Percentiles rank a stretch among this genome's conserved stretches.
phyloP scores from a whole-genome alignment of 495 filamentous ascomycete species.

The Penicillium daleae region DNA sequence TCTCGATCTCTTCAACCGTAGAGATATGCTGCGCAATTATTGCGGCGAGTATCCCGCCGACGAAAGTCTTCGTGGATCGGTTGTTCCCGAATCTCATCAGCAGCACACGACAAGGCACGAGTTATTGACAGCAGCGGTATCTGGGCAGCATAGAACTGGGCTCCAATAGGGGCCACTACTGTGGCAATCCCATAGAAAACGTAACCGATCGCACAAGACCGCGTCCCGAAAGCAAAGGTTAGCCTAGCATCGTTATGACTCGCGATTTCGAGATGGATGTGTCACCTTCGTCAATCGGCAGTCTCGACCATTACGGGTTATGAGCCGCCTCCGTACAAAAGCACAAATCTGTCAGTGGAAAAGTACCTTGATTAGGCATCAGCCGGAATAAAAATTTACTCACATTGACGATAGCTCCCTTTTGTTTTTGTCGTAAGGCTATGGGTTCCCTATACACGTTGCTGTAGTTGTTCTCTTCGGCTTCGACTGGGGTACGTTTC shows the following conservation, averaged over 20 bases:
- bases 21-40: conserved; percentile 20
- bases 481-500: no score
- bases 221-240: background rate
- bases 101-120: background rate
- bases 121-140: background rate
- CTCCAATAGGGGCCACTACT: background rate
- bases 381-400: no score
- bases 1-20: conserved; percentile 16
- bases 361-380: no score
- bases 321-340: no score
- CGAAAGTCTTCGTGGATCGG: background rate
- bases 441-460: no score
- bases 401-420: no score
- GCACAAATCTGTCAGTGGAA: no score
- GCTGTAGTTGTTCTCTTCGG: no score
- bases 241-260: background rate
- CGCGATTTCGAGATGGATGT: background rate
- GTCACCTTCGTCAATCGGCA: background rate
- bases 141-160: background rate
- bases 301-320: background rate
- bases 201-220: background rate
- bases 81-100: conserved; percentile 1
- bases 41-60: conserved; percentile 19
- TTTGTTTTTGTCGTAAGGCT: no score
- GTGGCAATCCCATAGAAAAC: background rate